These are phyloP conservation scores for Otatea glauca DNA, from an alignment of 176 grass and related monocot genomes.

Conservation along the genomic window DNA sequence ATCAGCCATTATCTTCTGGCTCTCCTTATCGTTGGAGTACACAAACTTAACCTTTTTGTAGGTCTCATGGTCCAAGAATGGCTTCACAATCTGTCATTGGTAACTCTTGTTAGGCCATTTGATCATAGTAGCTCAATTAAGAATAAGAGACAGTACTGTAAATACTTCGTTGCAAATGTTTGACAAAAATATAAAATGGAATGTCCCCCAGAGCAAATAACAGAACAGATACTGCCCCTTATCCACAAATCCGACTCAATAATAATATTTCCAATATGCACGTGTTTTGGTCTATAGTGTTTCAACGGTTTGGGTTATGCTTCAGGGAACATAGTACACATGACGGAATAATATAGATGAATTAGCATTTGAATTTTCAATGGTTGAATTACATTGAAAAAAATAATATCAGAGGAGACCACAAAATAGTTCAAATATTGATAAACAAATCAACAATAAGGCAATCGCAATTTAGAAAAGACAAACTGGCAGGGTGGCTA, in stretches of 20 bases:
- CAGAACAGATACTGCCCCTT: background rate
- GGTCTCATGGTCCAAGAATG: slow-evolving; percentile 74
- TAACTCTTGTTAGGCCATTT: slow-evolving; percentile 34
- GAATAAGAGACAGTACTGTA: background rate
- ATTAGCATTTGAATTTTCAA: background rate
- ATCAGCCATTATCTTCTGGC: slow-evolving; percentile 82
- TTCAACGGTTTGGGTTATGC: background rate
- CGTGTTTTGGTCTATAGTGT: background rate
- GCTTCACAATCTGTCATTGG: slow-evolving; percentile 71
- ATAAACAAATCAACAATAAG: background rate
- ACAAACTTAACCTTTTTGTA: slow-evolving; percentile 85
- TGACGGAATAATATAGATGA: background rate
- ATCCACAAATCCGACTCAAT: background rate
- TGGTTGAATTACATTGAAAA: background rate
- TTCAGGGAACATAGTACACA: background rate
- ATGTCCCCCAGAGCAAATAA: background rate
- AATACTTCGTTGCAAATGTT: no score
- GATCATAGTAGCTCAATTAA: background rate
- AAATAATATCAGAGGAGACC: background rate
- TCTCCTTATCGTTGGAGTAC: slow-evolving; percentile 66
- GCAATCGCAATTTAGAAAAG: background rate
- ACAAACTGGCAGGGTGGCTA: background rate
- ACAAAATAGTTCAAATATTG: background rate
- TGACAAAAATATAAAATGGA: background rate
- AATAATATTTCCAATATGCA: background rate